Percentiles rank a stretch among this genome's conserved stretches.
Evolutionary conservation across 2,329 filamentous ascomycete genomes (phyloP).

Genomic region (Lasiodiplodia gonubiensis): DNA sequence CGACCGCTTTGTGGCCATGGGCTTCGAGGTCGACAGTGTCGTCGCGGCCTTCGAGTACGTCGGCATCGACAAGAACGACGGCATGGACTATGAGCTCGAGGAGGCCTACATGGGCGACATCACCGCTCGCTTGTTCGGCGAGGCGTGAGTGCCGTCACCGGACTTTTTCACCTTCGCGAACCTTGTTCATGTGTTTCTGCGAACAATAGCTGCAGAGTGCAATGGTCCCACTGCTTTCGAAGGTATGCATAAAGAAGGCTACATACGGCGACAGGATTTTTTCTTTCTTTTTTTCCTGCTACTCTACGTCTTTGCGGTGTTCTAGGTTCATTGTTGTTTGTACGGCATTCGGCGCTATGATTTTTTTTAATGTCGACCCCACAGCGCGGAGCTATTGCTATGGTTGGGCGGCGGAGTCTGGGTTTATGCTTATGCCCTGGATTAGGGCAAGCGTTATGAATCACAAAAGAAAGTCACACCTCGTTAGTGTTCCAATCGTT

Average conservation of each 20-base stretch:
- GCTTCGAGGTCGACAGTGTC: conserved; percentile 85
- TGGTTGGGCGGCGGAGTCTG: conserved; percentile 6
- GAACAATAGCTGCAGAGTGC: not conserved
- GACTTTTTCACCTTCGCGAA: not conserved
- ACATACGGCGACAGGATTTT: conserved; percentile 6
- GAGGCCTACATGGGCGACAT: conserved; percentile 91
- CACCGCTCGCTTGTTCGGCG: conserved; percentile 81
- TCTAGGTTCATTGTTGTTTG: not conserved
- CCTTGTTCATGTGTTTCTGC: not conserved
- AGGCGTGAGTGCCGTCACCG: conserved; percentile 58
- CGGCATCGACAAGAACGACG: conserved; percentile 78
- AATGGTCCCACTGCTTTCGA: conserved; percentile 1
- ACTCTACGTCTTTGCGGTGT: not conserved
- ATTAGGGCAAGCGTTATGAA: not conserved
- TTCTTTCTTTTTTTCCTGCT: not conserved
- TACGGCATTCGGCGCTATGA: not conserved
- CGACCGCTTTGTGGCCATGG: conserved; percentile 86
- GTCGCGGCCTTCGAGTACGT: conserved; percentile 82
- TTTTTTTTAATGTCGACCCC: not conserved
- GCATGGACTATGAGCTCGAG: conserved; percentile 83
- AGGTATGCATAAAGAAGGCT: conserved; percentile 11
- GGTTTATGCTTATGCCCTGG: not conserved
- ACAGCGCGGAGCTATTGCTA: conserved; percentile 11
- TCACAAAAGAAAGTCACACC: not conserved
- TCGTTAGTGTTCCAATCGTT: not conserved